A percentile compares a stretch with the other conserved stretches of the same genome.
These are phyloP conservation scores for Calvatia gigantea DNA, from an alignment of 768 basidiomycete genomes.

Conservation along the genomic window DNA sequence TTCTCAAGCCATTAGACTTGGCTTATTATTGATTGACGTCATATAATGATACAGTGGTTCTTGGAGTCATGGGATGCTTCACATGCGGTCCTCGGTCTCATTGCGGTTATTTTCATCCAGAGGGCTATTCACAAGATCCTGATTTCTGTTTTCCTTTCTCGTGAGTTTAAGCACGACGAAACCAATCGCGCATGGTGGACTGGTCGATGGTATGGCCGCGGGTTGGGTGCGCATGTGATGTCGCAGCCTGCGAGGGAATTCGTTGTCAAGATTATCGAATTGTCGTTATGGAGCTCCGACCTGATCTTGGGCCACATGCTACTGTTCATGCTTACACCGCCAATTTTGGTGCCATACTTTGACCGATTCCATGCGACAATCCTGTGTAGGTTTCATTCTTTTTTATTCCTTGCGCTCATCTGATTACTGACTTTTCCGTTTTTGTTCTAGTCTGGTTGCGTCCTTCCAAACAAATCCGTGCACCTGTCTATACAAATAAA, in stretches of 20 bases:
- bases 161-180: slow-evolving; percentile 99
- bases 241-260: slow-evolving; percentile 99
- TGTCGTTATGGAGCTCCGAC: slow-evolving; percentile 94
- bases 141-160: slow-evolving; percentile 90
- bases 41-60: slow-evolving; percentile 67
- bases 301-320: slow-evolving; percentile 85
- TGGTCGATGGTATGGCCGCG: slow-evolving; percentile 94
- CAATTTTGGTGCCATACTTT: slow-evolving; percentile 86
- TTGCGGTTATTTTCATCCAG: slow-evolving; percentile 89
- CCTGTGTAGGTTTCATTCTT: slow-evolving; percentile 62
- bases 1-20: background rate
- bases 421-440: slow-evolving; percentile 18
- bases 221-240: slow-evolving; percentile 86
- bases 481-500: slow-evolving; percentile 87
- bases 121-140: slow-evolving; percentile 91
- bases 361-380: slow-evolving; percentile 89
- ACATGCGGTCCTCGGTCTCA: slow-evolving; percentile 91
- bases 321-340: slow-evolving; percentile 87
- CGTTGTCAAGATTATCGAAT: slow-evolving; percentile 95
- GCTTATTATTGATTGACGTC: slow-evolving; percentile 15
- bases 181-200: slow-evolving; percentile 99
- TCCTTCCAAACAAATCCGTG: slow-evolving; percentile 90
- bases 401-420: background rate
- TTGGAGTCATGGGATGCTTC: slow-evolving; percentile 89
- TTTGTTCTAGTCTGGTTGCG: slow-evolving; percentile 79